A percentile compares a stretch with the other conserved stretches of the same genome.
Evolutionary conservation across 202 grass and related monocot genomes (phyloP).

Genomic region (Sporobolus alterniflorus): DNA sequence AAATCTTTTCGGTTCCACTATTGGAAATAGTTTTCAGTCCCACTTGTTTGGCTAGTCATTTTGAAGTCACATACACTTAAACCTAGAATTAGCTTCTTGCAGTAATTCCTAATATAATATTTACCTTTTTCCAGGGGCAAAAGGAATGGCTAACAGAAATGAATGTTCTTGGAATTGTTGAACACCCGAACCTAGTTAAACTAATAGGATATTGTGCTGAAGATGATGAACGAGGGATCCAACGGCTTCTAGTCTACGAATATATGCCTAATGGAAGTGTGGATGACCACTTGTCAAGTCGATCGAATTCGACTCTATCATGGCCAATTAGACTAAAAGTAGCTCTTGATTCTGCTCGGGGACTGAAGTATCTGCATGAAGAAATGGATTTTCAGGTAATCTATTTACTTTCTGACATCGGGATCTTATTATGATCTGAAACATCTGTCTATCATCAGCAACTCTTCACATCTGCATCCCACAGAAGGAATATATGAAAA

Average conservation of each 20-base stretch:
- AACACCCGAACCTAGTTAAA: constrained; percentile 94
- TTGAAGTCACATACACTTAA: constrained; percentile 12
- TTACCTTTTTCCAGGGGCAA: constrained; percentile 77
- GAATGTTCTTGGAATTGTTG: constrained; percentile 96
- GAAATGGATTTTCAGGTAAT: constrained; percentile 99
- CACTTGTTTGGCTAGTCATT: constrained; percentile 6
- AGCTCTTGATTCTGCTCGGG: constrained; percentile 81
- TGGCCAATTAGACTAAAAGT: constrained; percentile 92
- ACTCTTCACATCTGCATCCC: constrained; percentile 9
- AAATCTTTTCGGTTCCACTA: constrained; percentile 8
- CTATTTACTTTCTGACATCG: constrained; percentile 14
- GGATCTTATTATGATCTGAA: neutral
- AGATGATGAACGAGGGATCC: constrained; percentile 88
- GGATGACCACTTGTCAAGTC: constrained; percentile 80
- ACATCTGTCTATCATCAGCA: neutral
- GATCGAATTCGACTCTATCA: constrained; percentile 75
- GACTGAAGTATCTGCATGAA: constrained; percentile 92
- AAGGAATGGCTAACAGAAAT: constrained; percentile 98
- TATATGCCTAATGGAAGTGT: constrained; percentile 97
- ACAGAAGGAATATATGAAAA: neutral
- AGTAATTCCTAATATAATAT: constrained; percentile 24
- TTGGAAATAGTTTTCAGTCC: constrained; percentile 4
- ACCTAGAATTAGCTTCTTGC: constrained; percentile 12
- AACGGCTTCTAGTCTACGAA: constrained; percentile 89
- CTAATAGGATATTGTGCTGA: constrained; percentile 95